Evolutionary conservation across 805 yeast genomes (phyloP), one percentile per base, ranked within the genome.

Genomic region (Hanseniaspora lachancei): DNA sequence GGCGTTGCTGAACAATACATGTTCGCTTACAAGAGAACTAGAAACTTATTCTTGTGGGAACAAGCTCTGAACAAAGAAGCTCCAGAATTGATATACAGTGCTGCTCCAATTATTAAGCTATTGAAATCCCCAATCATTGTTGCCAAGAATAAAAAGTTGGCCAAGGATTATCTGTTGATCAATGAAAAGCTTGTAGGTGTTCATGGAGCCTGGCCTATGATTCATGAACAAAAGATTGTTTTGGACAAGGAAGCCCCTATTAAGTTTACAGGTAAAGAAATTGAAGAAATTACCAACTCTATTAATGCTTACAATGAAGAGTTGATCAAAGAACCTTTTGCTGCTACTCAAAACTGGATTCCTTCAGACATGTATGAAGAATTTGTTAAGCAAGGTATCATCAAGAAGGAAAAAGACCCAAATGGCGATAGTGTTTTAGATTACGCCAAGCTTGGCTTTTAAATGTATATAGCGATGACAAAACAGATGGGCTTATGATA

Each of bases 341-440:
- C 86, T 34, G 91, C 91, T 48, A 85, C 96, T 24, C 84, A 86
- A 55, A 96, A 96, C 5, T 91, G 97, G 96, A 78, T 93, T 57
- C 96, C 97, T 18, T 96, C 88, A 66, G 95, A 88, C 65, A 80
- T 88, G 84, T 89, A 91, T 64, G 83, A 80, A 36, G 77, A 78
- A 49, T 74, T 87, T 62, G 68, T 80, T 42, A 78, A 80, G 21
- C 81, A 81, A 58, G 74, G 83, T 57, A 73, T 91, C 57, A 80
- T 78, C 54, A 76, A 80, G 59, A 76, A 75, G 20, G 79, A 76
- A 21, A 76, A 75, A 20, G 79, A 76, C 20, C 36, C 42, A 9
- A 78, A 79, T 34, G 85, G 84, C 35, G 76, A 80, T 61, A 81
- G 78, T 65, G 39, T 60, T 7, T 35, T 57, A 15, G 57, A 57